These are phyloP conservation scores for Zygosaccharomyces bailii DNA, from an alignment of 805 yeast species.

Conservation along the genomic window DNA sequence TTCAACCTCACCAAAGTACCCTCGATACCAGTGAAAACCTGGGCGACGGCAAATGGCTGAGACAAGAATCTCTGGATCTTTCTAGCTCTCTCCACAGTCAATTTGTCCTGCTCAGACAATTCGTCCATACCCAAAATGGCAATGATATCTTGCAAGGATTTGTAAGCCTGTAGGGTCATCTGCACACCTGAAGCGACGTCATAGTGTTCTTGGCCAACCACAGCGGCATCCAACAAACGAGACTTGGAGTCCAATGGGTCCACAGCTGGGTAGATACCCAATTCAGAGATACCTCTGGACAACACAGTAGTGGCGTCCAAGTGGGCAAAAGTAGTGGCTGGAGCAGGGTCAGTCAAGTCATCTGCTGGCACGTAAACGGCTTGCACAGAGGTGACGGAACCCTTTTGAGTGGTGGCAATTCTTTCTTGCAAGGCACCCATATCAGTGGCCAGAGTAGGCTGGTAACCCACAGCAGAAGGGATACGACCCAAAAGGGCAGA, in stretches of 20 bases:
- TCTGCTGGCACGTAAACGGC: constrained; percentile 99
- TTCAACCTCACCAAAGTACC: constrained; percentile 96
- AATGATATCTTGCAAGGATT: constrained; percentile 99
- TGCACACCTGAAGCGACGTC: constrained; percentile 91
- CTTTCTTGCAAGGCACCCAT: constrained; percentile 99
- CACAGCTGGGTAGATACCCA: constrained; percentile 99
- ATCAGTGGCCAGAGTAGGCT: constrained; percentile 99
- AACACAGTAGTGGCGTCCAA: constrained; percentile 99
- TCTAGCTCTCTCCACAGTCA: constrained; percentile 99
- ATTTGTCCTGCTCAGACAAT: constrained; percentile 96
- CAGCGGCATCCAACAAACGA: constrained; percentile 93
- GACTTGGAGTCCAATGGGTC: constrained; percentile 99
- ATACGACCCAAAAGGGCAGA: constrained; percentile 99
- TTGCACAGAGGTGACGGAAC: constrained; percentile 99
- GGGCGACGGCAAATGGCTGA: constrained; percentile 99
- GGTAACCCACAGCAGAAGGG: constrained; percentile 99
- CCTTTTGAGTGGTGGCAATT: constrained; percentile 99
- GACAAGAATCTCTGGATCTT: constrained; percentile 99
- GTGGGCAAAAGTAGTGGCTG: constrained; percentile 99
- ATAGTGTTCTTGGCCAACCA: constrained; percentile 99
- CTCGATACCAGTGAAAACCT: constrained; percentile 99
- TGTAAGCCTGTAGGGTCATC: constrained; percentile 99
- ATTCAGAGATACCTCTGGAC: constrained; percentile 99
- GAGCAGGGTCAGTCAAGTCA: constrained; percentile 99
- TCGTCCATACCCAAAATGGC: constrained; percentile 99